Conservation (phyloP, 805 yeast species). For the Monosporozyma solicola region DNA sequence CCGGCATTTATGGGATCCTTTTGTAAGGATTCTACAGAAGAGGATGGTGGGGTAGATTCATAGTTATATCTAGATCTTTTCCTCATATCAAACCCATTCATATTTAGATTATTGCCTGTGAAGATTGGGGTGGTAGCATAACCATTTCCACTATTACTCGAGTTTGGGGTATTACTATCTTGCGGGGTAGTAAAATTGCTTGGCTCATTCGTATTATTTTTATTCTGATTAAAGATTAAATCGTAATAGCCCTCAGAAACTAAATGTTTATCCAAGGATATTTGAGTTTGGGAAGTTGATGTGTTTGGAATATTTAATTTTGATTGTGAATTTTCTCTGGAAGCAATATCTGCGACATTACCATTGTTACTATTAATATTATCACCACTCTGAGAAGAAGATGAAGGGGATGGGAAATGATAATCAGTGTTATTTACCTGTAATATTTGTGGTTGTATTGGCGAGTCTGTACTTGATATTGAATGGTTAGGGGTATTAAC, state of each 20-base stretch:
- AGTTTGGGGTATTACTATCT: not conserved
- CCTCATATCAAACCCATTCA: not conserved
- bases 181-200: not conserved
- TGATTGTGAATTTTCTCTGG: not conserved
- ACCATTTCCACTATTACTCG: not conserved
- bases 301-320: not conserved
- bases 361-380: not conserved
- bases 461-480: not conserved
- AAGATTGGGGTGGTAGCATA: not conserved
- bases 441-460: not conserved
- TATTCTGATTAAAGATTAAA: not conserved
- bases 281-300: not conserved
- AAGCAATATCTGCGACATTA: slow-evolving; percentile 9
- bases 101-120: not conserved
- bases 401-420: slow-evolving; percentile 46
- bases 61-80: not conserved
- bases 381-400: slow-evolving; percentile 51
- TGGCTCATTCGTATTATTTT: not conserved
- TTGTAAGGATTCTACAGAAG: not conserved
- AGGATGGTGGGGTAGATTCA: not conserved
- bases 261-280: not conserved
- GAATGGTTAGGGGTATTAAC: not conserved
- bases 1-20: not conserved
- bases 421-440: not conserved
- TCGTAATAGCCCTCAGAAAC: not conserved